Base-by-base conservation (phyloP, 306 rosid genomes). In the Prunus mume region DNA sequence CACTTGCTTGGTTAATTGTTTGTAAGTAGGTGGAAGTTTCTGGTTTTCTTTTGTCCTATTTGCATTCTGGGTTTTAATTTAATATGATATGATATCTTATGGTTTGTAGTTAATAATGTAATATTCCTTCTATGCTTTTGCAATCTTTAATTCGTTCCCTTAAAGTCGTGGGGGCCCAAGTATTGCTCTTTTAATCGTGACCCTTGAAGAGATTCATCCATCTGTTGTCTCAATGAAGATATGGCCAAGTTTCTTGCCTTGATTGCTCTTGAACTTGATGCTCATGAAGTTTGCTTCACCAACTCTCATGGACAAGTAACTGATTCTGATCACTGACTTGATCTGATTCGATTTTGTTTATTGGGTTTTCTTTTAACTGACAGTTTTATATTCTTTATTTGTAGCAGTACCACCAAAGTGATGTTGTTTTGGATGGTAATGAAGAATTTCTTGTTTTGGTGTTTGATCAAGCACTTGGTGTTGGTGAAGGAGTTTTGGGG, bases 381-480 rank as follows among this genome's bases (percentile, higher is more conserved):
- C 17, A 20, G 22, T 28, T 55, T n/a, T 3, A 74, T 56, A 3
- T 74, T 63, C 4, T 80, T 70, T 11, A 75, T 51, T 73, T 72
- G 78, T 76, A 74, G 80, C 69, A 68, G 72, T 78, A 38, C 73
- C 69, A 12, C 73, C 96, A 89, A 19, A 5, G 83, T 34, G 82
- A 86, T 75, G 79, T 87, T 87, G 79, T 83, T 85, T 65, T 87
- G 81, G 73, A 83, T 60, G 74, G 63, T 65, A 84, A 91, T 11
- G 90, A 86, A 32, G 96, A 91, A 83, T 79, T 77, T 71, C 79
- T 91, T 5, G 83, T 89, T 49, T 49, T 91, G 76, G 89, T 77
- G 58, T 91, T 87, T 76, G 88, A 84, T 60, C 83, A 87, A 73
- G 34, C 67, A 73, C 88, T 91, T 25, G 20, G 73, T 66, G 83